Conservation (phyloP, 306 rosid genomes). For the Vigna mungo region DNA sequence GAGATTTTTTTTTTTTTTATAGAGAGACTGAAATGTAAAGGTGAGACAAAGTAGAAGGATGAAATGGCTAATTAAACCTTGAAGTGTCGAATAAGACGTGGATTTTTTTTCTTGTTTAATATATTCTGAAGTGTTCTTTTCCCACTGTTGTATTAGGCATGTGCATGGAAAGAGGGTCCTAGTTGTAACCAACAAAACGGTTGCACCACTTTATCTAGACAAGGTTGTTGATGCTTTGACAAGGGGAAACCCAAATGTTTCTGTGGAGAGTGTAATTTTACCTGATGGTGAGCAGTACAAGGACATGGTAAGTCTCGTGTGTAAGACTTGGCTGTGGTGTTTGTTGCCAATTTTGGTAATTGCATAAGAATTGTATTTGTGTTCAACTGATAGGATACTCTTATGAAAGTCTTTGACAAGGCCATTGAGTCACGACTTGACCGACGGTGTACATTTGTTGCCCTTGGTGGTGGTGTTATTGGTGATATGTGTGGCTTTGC, state of each 20-base stretch:
- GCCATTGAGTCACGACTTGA: constrained; percentile 88
- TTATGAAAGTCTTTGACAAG: constrained; percentile 94
- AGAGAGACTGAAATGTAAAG: no score
- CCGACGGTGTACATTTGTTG: constrained; percentile 84
- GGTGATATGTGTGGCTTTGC: constrained; percentile 99
- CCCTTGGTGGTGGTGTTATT: constrained; percentile 97
- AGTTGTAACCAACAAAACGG: constrained; percentile 79
- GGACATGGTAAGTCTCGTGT: constrained; percentile 69
- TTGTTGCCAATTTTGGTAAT: constrained; percentile 9
- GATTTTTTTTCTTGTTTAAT: neutral
- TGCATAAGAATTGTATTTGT: constrained; percentile 37
- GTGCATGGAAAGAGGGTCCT: constrained; percentile 94
- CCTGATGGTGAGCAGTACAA: constrained; percentile 94
- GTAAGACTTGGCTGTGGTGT: constrained; percentile 15
- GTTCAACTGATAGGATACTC: constrained; percentile 71
- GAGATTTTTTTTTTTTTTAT: no score
- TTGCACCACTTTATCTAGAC: constrained; percentile 83
- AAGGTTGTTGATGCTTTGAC: constrained; percentile 84
- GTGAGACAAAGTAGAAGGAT: neutral
- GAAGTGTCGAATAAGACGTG: neutral
- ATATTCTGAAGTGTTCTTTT: constrained; percentile 5
- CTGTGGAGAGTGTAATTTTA: constrained; percentile 85
- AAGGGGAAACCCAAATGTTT: constrained; percentile 73
- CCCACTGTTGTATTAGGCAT: constrained; percentile 64
- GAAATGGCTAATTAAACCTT: neutral